These are phyloP conservation scores for Limonium bicolor DNA, from an alignment of 148 eudicot genomes.

Conservation along the genomic window DNA sequence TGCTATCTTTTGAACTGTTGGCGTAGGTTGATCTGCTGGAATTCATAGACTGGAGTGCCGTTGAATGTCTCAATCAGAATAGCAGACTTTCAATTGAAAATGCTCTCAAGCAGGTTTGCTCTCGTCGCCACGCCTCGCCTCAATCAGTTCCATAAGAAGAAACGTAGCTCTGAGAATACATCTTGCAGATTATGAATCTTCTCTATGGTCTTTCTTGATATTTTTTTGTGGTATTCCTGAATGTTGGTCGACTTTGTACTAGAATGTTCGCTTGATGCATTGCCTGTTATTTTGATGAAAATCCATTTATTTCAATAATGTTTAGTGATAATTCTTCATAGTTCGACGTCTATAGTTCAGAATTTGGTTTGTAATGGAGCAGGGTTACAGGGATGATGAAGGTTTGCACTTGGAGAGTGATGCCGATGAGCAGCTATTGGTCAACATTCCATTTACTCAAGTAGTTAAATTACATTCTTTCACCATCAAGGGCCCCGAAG, in stretches of 20 bases:
- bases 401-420: slow-evolving; percentile 84
- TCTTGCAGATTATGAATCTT: too few species aligned
- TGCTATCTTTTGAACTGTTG: too few species aligned
- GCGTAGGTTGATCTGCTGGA: slow-evolving; percentile 74
- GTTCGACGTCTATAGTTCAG: not conserved
- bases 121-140: not conserved
- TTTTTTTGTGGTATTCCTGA: too few species aligned
- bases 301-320: not conserved
- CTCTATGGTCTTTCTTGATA: slow-evolving; percentile 1
- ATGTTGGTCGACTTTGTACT: too few species aligned
- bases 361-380: slow-evolving; percentile 8
- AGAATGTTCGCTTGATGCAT: too few species aligned
- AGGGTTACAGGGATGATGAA: slow-evolving; percentile 98
- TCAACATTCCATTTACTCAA: slow-evolving; percentile 80
- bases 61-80: slow-evolving; percentile 88
- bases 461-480: slow-evolving; percentile 82
- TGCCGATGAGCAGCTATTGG: slow-evolving; percentile 92
- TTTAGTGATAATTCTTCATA: not conserved
- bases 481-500: slow-evolving; percentile 67
- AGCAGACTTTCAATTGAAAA: slow-evolving; percentile 36
- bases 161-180: too few species aligned
- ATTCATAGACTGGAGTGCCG: slow-evolving; percentile 77
- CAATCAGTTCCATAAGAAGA: too few species aligned
- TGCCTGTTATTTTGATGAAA: not conserved
- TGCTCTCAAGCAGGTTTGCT: slow-evolving; percentile 76